A percentile compares a stretch with the other conserved stretches of the same genome.
Evolutionary conservation across 2,329 filamentous ascomycete genomes (phyloP).

Genomic region (Neospermospora avenae): DNA sequence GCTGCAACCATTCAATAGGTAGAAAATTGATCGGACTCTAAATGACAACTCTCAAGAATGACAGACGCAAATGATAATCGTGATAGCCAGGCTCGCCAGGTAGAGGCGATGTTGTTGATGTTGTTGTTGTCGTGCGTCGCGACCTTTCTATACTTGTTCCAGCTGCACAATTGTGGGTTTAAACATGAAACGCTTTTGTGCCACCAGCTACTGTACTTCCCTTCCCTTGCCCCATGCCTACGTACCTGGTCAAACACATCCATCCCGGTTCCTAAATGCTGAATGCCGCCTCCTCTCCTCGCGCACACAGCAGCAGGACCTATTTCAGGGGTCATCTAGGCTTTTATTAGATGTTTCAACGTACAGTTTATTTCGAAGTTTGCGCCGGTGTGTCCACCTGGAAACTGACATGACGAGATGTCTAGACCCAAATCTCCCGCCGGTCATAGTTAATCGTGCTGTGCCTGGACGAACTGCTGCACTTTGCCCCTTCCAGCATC

Average conservation of each 20-base stretch:
- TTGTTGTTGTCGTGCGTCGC: neutral
- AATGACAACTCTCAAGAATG: too few relatives aligned
- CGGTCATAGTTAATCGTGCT: too few relatives aligned
- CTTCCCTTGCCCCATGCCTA: too few relatives aligned
- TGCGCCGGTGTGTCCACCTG: neutral
- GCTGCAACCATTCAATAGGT: too few relatives aligned
- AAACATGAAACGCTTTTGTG: neutral
- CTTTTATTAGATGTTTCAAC: neutral
- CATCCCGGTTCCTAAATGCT: neutral
- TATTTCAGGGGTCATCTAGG: neutral
- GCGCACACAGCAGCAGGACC: neutral
- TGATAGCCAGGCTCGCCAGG: neutral
- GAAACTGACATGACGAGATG: neutral
- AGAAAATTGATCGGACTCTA: too few relatives aligned
- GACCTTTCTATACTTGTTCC: neutral
- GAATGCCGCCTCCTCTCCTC: neutral
- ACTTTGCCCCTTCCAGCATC: neutral
- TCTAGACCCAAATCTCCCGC: too few relatives aligned
- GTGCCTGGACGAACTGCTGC: neutral
- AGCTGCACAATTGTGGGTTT: neutral
- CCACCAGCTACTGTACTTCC: neutral
- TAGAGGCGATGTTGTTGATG: neutral
- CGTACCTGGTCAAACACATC: neutral
- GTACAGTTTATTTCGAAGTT: neutral
- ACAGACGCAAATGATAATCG: too few relatives aligned